Evolutionary conservation across 192 early-diverging fungal species (phyloP).

Genomic region (Linnemannia schmuckeri): DNA sequence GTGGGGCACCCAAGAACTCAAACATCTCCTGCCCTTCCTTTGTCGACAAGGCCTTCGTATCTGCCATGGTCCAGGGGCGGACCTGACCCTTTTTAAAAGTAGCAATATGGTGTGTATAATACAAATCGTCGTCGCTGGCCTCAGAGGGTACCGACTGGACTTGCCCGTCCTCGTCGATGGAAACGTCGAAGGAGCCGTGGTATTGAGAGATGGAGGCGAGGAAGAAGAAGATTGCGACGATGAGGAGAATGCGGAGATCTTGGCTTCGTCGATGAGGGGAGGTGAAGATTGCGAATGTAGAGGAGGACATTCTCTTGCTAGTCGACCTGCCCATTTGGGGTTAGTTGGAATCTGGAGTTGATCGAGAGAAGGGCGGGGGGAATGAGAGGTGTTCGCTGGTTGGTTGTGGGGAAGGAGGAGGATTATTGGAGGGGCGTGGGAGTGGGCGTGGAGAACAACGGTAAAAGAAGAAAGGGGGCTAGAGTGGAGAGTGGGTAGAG

Average conservation of each 20-base stretch:
- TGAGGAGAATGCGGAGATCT: constrained; percentile 18
- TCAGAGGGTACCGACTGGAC: constrained; percentile 26
- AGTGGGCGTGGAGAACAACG: too few relatives aligned
- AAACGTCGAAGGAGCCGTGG: constrained; percentile 31
- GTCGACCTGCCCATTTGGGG: constrained; percentile 1
- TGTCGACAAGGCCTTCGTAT: constrained; percentile 21
- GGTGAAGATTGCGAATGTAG: constrained; percentile 2
- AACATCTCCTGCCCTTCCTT: constrained; percentile 10
- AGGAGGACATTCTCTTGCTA: background rate
- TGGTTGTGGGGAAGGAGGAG: background rate
- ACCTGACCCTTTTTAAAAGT: constrained; percentile 10
- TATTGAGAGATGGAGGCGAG: constrained; percentile 23
- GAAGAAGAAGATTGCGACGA: constrained; percentile 30
- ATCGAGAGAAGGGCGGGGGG: background rate
- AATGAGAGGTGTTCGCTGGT: background rate
- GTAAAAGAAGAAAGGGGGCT: too few relatives aligned
- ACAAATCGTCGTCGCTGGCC: constrained; percentile 20
- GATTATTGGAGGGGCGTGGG: background rate
- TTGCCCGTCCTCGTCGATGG: constrained; percentile 28
- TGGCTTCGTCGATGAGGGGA: constrained; percentile 10
- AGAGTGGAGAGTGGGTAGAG: background rate
- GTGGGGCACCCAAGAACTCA: constrained; percentile 9
- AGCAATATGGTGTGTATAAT: constrained; percentile 40
- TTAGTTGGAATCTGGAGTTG: background rate
- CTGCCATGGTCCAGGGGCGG: constrained; percentile 21